Conservation (phyloP, 495 filamentous ascomycete species). For the Aspergillus diversus region DNA sequence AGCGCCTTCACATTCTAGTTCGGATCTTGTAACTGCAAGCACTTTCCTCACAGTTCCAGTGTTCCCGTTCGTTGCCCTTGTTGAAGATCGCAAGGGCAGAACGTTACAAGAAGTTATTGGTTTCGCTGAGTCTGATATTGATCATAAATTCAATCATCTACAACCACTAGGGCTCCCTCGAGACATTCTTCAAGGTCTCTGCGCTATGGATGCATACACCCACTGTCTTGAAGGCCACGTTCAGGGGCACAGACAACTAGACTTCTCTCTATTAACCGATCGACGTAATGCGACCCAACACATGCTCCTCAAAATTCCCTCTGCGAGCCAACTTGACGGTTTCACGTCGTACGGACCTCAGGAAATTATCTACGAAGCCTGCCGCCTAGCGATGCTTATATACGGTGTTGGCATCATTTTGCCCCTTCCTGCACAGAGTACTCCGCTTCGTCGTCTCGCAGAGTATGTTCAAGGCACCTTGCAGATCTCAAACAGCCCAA, state of each 20-base stretch:
- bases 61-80: conserved; percentile 41
- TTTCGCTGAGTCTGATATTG: conserved; percentile 28
- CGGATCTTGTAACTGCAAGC: conserved; percentile 40
- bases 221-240: conserved; percentile 30
- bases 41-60: conserved; percentile 33
- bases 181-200: conserved; percentile 37
- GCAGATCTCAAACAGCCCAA: conserved; percentile 12
- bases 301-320: conserved; percentile 34
- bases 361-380: conserved; percentile 41
- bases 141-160: conserved; percentile 32
- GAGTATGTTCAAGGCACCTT: conserved; percentile 30
- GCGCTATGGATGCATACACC: conserved; percentile 36
- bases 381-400: conserved; percentile 38
- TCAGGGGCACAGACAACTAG: conserved; percentile 1
- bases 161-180: conserved; percentile 36
- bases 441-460: conserved; percentile 34
- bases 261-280: conserved; percentile 38
- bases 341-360: conserved; percentile 24
- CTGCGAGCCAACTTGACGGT: conserved; percentile 25
- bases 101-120: conserved; percentile 35
- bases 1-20: conserved; percentile 27
- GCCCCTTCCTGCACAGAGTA: conserved; percentile 43
- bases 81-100: conserved; percentile 23
- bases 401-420: conserved; percentile 45
- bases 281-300: conserved; percentile 44